Base-by-base conservation (phyloP, 2,329 filamentous ascomycete species). In the Aspergillus persii region DNA sequence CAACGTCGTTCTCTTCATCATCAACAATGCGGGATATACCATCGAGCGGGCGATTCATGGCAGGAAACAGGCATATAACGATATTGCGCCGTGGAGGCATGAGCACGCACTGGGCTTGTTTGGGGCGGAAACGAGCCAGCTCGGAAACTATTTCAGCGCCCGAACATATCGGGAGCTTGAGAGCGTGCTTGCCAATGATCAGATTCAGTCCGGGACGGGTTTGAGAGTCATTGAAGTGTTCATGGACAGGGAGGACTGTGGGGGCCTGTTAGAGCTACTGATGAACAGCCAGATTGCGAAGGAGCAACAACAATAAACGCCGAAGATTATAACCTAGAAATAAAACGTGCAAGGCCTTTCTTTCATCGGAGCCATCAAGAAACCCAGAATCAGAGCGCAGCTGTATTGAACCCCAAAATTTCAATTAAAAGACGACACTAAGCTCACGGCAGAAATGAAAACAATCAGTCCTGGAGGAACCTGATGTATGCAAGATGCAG, bases 11-110 rank as follows among this genome's bases (percentile, higher is more conserved):
- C 71, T 77, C 23, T 79, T 87, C 60, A 67, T 86, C 8, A 80
- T 86, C 64, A 86, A 86, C 65, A 87, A 86, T 57, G 77, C 82
- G 30, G 84, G 84, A 0, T 86, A 86, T 63, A 84, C 84, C 0
- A 84, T 86, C 52, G 84, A 86, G 73, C 74, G 84, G 7, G 77
- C 77, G 50, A 86, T 86, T 53, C 83, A 86, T 61, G 84, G 84
- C 7, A 73, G 79, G 18, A 75, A 80, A 15, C 76, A 83, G 60
- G 68, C 58, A 0, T 87, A 87, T 67, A 87, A 87, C 57, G 83
- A 86, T 31, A 76, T 81, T n/a, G 74, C 77, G 11, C 69, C 75
- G 0, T 85, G 83, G 83, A 73, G 79, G 51, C 81, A 85, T 58
- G 75, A 80, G 7, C 73, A 80, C 50, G 80, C 81, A 4, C 76